These are phyloP conservation scores for Calonectria pteridis DNA, from an alignment of 2,329 filamentous ascomycete species.

Conservation along the genomic window DNA sequence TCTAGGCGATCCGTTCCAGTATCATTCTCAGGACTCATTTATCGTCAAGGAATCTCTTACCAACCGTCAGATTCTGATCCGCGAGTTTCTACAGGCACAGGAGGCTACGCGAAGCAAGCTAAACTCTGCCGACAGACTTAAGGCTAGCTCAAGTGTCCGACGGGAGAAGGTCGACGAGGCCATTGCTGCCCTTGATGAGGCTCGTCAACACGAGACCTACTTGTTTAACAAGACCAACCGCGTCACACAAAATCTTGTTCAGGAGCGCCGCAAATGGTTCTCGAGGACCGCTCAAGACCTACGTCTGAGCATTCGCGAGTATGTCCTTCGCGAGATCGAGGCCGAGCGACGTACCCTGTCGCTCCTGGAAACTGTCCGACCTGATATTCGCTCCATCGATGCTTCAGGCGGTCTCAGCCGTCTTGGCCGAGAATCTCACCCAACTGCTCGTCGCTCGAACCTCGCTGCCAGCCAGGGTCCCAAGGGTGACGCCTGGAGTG, in stretches of 20 bases:
- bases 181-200: constrained; percentile 91
- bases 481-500: constrained; percentile 98
- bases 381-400: constrained; percentile 94
- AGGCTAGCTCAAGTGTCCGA: constrained; percentile 86
- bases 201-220: constrained; percentile 82
- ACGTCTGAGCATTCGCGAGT: constrained; percentile 86
- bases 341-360: constrained; percentile 92
- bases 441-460: constrained; percentile 77
- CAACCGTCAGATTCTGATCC: constrained; percentile 95
- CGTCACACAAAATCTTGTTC: constrained; percentile 88
- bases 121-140: constrained; percentile 88
- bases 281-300: constrained; percentile 87
- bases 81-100: constrained; percentile 92
- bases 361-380: constrained; percentile 91
- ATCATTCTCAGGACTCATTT: constrained; percentile 95
- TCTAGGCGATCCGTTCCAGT: constrained; percentile 91
- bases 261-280: constrained; percentile 94
- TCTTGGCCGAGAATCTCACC: constrained; percentile 89
- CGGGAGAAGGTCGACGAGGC: constrained; percentile 98
- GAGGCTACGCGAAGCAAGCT: constrained; percentile 86
- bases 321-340: constrained; percentile 94
- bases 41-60: constrained; percentile 99
- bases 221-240: constrained; percentile 87
- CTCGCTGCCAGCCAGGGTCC: constrained; percentile 92
- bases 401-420: constrained; percentile 89